Base-by-base conservation (phyloP, 805 yeast species). In the Jamesozyma piceae region DNA sequence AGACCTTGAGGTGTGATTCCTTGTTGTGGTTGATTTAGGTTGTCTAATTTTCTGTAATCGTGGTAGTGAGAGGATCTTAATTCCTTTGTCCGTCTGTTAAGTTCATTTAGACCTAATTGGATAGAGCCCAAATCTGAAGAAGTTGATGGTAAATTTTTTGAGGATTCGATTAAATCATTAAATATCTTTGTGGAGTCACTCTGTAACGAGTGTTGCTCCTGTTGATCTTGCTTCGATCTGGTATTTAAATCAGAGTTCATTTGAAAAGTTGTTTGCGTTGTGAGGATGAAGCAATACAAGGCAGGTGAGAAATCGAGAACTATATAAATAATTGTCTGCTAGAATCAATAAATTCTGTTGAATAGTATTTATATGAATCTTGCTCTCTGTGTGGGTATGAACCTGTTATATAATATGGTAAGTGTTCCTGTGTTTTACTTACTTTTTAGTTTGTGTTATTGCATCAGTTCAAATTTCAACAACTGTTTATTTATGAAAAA, bases 41-140 rank as follows among this genome's bases (percentile, higher is more conserved):
- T 26, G 15, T 29, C 34, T 13, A 37, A 14, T 2, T 38, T 6
- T 15, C 24, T 17, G 4, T 5, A 13, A 58, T 53, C 17, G 57
- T 57, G 27, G 20, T 24, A 32, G 28, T 29, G 38, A 27, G 38
- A 21, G 13, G 46, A 19, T 43, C 87, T 69, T 53, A 81, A 66
- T 37, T 69, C 74, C 42, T 68, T 69, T 0, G 90, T 80, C 47
- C 81, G 75, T 52, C 78, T 74, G 51, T 78, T 78, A 57, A 90
- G 75, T 66, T 89, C 97, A 46, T 73, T 74, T 43, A 88, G 71
- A 19, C 94, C 85, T 47, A 88, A 70, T 60, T 84, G 87, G 41
- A 89, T 78, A 2, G 90, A 71, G 4, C 95, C 96, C 35, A 87
- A 63, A 42, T 82, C 88, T 36, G 81, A 74, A 41, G 68, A 68